phyloP scores from a whole-genome alignment of 2,329 filamentous ascomycete genomes.

The Aspergillus puulaauensis region DNA sequence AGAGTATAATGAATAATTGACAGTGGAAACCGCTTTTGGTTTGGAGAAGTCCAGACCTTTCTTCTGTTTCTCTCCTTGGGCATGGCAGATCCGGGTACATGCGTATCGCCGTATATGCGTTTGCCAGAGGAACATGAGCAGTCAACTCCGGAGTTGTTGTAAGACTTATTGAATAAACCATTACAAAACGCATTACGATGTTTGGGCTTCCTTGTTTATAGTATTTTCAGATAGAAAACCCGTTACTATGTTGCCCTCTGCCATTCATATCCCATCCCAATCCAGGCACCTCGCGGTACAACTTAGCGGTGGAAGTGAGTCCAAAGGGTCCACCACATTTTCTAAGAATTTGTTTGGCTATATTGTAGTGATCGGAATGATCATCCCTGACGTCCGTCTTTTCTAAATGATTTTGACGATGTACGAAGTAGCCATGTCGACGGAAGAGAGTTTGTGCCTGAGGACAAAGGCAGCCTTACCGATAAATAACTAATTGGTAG shows the following conservation, averaged over 20 bases:
- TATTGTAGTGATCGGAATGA: not conserved
- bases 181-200: too few species aligned
- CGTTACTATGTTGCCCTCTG: not conserved
- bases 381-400: too few species aligned
- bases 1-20: too few species aligned
- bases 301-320: not conserved
- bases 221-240: not conserved
- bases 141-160: not conserved
- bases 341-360: not conserved
- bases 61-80: not conserved
- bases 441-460: too few species aligned
- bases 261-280: too few species aligned
- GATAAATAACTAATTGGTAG: not conserved
- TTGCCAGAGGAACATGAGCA: not conserved
- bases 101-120: not conserved
- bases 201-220: not conserved
- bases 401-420: too few species aligned
- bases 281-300: not conserved
- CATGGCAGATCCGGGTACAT: not conserved
- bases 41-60: too few species aligned
- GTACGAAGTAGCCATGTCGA: too few species aligned
- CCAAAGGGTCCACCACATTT: not conserved
- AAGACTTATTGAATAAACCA: not conserved
- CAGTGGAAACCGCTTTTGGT: not conserved
- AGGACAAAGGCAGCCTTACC: too few species aligned